Evolutionary conservation across 2,329 filamentous ascomycete genomes (phyloP).

Genomic region (Talaromyces pinophilus): DNA sequence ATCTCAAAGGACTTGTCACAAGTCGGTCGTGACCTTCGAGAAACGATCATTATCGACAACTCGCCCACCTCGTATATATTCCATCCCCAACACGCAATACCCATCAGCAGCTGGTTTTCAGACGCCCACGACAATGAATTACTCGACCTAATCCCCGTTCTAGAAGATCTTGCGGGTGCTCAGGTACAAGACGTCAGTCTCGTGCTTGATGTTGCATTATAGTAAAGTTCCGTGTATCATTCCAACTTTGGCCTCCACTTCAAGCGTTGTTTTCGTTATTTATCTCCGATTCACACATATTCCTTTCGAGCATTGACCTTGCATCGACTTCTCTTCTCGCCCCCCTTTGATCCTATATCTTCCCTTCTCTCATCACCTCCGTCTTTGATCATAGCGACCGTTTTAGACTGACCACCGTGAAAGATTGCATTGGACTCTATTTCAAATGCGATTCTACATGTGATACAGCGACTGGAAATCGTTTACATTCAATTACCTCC

Average conservation of each 20-base stretch:
- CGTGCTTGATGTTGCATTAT: conserved; percentile 84
- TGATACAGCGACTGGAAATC: conserved; percentile 16
- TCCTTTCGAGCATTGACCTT: conserved; percentile 15
- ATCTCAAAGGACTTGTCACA: conserved; percentile 80
- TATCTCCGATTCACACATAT: conserved; percentile 10
- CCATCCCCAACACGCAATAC: conserved; percentile 96
- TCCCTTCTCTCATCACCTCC: conserved; percentile 14
- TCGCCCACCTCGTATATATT: conserved; percentile 99
- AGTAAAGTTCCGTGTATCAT: conserved; percentile 36
- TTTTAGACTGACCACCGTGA: conserved; percentile 22
- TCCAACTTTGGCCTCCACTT: conserved; percentile 3
- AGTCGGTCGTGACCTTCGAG: conserved; percentile 89
- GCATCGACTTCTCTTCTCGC: neutral
- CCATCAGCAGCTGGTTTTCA: conserved; percentile 99
- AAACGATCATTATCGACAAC: conserved; percentile 99
- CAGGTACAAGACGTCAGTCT: conserved; percentile 95
- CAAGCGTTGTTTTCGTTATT: conserved; percentile 32
- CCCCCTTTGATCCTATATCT: neutral
- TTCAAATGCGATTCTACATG: conserved; percentile 14
- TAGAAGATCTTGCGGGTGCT: conserved; percentile 87
- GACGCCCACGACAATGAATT: conserved; percentile 99
- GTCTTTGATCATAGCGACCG: conserved; percentile 17
- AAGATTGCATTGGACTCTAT: conserved; percentile 11
- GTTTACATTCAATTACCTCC: conserved; percentile 5
- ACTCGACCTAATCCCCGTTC: conserved; percentile 93